Conservation (phyloP, 345 rosid species). For the Gynandropsis gynandra region DNA sequence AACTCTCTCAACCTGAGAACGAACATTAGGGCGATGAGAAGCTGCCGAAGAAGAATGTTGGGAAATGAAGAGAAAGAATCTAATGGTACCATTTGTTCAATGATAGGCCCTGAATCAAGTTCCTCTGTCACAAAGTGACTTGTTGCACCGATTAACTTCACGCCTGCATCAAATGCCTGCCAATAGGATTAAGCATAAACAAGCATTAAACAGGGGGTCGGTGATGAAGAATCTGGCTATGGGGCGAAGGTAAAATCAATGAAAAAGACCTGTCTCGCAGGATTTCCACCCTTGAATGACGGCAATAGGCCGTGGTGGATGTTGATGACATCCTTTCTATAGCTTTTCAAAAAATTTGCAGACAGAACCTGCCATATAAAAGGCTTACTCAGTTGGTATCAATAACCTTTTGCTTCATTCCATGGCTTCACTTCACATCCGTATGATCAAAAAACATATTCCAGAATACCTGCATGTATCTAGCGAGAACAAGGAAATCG, state of each 20-base stretch:
- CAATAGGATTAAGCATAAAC: constrained; percentile 34
- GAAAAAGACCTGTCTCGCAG: constrained; percentile 73
- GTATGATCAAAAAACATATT: no score
- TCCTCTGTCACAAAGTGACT: constrained; percentile 91
- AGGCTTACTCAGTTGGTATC: neutral
- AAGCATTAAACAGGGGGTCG: no score
- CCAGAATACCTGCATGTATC: constrained; percentile 99
- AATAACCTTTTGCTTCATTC: neutral
- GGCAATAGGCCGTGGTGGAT: constrained; percentile 99
- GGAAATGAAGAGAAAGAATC: constrained; percentile 14
- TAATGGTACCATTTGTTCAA: constrained; percentile 78
- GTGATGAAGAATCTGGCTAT: no score
- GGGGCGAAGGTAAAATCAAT: no score
- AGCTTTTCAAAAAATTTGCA: constrained; percentile 52
- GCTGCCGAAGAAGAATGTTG: constrained; percentile 13
- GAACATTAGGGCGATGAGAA: neutral
- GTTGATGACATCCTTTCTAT: constrained; percentile 89
- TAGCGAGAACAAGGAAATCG: constrained; percentile 87
- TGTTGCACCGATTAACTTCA: constrained; percentile 93
- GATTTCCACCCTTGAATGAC: constrained; percentile 84
- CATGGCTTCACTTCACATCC: neutral
- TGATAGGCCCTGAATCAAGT: constrained; percentile 93
- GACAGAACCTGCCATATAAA: constrained; percentile 55
- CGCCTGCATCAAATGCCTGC: constrained; percentile 98
- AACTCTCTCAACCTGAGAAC: constrained; percentile 86